Conservation (phyloP, 2,329 filamentous ascomycete species). For the Albophoma yamanashiensis region DNA sequence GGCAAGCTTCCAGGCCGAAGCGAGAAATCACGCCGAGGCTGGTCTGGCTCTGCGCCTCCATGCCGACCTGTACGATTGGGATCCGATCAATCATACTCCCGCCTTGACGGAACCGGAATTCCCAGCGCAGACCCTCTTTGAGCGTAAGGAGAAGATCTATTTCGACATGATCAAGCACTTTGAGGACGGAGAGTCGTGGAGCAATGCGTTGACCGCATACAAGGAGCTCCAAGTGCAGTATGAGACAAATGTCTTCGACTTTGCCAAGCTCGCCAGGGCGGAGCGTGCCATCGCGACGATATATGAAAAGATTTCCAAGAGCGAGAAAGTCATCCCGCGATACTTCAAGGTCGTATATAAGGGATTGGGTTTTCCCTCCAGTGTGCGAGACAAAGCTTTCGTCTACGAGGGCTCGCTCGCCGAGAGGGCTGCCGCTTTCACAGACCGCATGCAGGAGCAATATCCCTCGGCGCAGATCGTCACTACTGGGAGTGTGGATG, state of each 20-base stretch:
- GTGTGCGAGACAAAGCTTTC: constrained; percentile 79
- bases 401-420: constrained; percentile 74
- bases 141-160: constrained; percentile 85
- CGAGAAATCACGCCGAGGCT: constrained; percentile 75
- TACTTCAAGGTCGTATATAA: constrained; percentile 90
- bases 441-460: constrained; percentile 84
- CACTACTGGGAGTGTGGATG: constrained; percentile 56
- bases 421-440: constrained; percentile 72
- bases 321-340: constrained; percentile 65
- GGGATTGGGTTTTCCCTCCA: constrained; percentile 76
- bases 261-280: constrained; percentile 78
- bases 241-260: constrained; percentile 81
- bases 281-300: constrained; percentile 87
- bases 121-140: constrained; percentile 76
- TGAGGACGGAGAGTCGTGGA: constrained; percentile 91
- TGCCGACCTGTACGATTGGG: constrained; percentile 89
- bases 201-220: constrained; percentile 77
- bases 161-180: constrained; percentile 93
- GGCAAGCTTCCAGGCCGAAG: constrained; percentile 62
- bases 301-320: constrained; percentile 78
- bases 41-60: constrained; percentile 83
- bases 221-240: constrained; percentile 88
- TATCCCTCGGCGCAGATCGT: constrained; percentile 80
- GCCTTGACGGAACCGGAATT: constrained; percentile 65
- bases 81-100: constrained; percentile 55